These are phyloP conservation scores for Pelagophyceae sp. DNA, from an alignment of 352 stramenopile species.

Conservation along the genomic window DNA sequence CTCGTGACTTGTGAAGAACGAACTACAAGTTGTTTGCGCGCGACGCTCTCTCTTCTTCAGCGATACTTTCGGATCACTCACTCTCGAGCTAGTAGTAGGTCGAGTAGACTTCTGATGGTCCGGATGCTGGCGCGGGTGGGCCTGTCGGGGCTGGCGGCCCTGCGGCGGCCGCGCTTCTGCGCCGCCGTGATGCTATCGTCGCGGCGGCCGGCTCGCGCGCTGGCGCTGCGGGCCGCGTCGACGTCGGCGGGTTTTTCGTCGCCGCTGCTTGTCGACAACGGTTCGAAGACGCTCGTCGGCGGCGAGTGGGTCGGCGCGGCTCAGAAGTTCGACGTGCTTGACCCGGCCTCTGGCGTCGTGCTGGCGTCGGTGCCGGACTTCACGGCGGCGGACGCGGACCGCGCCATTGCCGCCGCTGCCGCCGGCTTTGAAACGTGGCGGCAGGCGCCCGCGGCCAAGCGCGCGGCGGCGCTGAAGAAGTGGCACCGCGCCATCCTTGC, in stretches of 20 bases:
- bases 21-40: too few species aligned
- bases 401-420: neutral
- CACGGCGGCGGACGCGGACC: neutral
- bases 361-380: neutral
- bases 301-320: neutral
- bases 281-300: neutral
- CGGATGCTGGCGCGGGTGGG: too few species aligned
- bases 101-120: too few species aligned
- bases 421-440: neutral
- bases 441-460: neutral
- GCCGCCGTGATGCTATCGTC: too few species aligned
- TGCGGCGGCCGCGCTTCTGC: too few species aligned
- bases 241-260: neutral
- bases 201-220: too few species aligned
- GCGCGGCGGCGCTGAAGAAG: neutral
- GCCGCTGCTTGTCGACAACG: neutral
- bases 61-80: too few species aligned
- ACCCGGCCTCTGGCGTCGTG: neutral
- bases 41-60: too few species aligned
- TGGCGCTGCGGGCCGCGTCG: neutral
- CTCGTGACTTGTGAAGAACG: too few species aligned
- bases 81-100: too few species aligned
- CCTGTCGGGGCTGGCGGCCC: too few species aligned
- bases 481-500: constrained; percentile 3
- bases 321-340: neutral